A percentile compares a stretch with the other conserved stretches of the same genome.
Evolutionary conservation across 345 rosid genomes (phyloP).

Genomic region (Psidium friedrichsthalianum): DNA sequence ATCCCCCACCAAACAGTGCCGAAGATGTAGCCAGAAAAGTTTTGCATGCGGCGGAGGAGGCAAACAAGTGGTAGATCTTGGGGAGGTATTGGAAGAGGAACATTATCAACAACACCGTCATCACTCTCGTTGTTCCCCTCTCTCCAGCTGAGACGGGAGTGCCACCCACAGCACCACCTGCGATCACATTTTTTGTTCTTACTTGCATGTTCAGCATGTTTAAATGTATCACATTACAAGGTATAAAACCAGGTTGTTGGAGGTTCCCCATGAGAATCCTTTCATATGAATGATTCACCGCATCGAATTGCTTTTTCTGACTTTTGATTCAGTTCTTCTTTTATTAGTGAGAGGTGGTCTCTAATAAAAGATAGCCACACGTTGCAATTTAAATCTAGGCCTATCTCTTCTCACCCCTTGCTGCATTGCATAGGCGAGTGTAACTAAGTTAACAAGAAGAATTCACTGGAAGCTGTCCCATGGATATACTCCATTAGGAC

Average conservation of each 20-base stretch:
- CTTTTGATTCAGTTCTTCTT: not conserved
- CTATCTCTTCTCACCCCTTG: not conserved
- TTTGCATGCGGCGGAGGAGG: conserved; percentile 83
- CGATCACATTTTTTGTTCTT: not conserved
- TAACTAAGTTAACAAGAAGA: not conserved
- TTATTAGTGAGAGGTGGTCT: not conserved
- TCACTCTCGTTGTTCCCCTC: conserved; percentile 54
- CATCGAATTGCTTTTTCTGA: not conserved
- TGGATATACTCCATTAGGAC: not conserved
- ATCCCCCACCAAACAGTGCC: conserved; percentile 99
- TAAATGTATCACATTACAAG: not conserved
- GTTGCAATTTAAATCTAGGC: not conserved
- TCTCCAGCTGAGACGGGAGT: conserved; percentile 49
- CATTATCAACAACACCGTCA: conserved; percentile 51
- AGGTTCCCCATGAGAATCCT: not conserved
- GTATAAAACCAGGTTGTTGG: not conserved
- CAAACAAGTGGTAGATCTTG: conserved; percentile 77
- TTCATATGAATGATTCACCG: not conserved
- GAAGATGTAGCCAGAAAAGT: conserved; percentile 78
- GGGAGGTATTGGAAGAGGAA: conserved; percentile 93
- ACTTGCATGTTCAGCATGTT: not conserved
- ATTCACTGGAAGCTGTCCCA: not conserved
- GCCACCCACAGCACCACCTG: conserved; percentile 81
- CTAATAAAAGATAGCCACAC: not conserved
- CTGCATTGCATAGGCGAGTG: not conserved